A percentile compares a stretch with the other conserved stretches of the same genome.
Evolutionary conservation across 1,284 basidiomycete species (phyloP).

Genomic region (Polyporus tsugae): DNA sequence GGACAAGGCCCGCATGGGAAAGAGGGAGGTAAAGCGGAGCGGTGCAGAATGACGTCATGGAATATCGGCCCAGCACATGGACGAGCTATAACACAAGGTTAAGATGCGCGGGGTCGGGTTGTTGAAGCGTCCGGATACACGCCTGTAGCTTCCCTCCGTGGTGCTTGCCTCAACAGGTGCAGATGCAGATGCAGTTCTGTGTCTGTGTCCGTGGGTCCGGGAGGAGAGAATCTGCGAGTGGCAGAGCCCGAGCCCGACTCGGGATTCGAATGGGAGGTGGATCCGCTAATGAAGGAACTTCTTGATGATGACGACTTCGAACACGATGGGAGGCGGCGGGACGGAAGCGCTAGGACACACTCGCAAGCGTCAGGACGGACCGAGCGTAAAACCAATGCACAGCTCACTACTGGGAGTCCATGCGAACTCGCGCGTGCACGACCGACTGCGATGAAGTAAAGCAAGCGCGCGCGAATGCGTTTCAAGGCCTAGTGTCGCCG

Average conservation of each 20-base stretch:
- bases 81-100: conserved; percentile 1
- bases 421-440: background rate
- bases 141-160: background rate
- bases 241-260: background rate
- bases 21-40: conserved; percentile 3
- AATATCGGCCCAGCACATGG: background rate
- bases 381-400: background rate
- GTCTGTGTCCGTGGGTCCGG: background rate
- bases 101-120: background rate
- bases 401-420: background rate
- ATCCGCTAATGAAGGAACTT: conserved; percentile 5
- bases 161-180: background rate
- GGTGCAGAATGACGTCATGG: conserved; percentile 5
- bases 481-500: background rate
- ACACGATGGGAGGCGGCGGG: background rate
- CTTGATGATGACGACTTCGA: background rate
- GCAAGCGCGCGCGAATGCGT: background rate
- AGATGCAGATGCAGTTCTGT: conserved; percentile 1
- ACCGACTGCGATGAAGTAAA: background rate
- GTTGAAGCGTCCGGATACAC: background rate
- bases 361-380: background rate
- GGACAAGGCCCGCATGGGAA: conserved; percentile 8
- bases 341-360: background rate
- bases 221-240: background rate
- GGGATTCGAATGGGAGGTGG: conserved; percentile 1